Evolutionary conservation across 1,284 basidiomycete species (phyloP), one percentile per base, ranked within the genome.

Genomic region (Cryptococcus jaspeensis): DNA sequence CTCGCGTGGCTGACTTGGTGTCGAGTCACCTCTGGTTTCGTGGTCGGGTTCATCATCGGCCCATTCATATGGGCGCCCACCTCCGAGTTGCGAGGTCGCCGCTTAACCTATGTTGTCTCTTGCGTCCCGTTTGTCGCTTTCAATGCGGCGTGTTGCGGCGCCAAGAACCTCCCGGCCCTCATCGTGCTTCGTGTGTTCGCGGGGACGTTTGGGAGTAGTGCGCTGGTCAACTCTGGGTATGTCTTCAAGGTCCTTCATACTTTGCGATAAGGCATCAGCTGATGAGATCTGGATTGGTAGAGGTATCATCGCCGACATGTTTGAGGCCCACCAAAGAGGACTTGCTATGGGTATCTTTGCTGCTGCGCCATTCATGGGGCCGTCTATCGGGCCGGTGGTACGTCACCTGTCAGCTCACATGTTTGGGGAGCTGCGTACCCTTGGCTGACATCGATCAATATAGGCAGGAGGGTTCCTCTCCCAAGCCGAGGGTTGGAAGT

Each of bases 311-410:
- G 55, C 48, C 22, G 71, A 72, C 52, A 53, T 65, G 53, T 64
- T 60, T 53, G 28, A 23, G 18, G 63, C 62, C 2, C 61, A 60
- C 20, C 52, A 58, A 18, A 32, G 67, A 9, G 61, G 70, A 3
- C 62, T 62, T 42, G 63, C 63, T 16, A 61, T 73, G 40, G 70
- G 58, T 22, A 38, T 62, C 18, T 51, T 87, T 67, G 81, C 84
- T 0, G 81, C 82, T 2, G 85, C 85, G 20, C 85, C 87, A 2
- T 88, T 87, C 70, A 79, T 73, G 62, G 66, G 61, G 54, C n/a
- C 55, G 59, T 20, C 66, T 53, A 32, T 69, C 62, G 46, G 65
- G 62, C 25, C 59, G 53, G 16, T 67, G 63, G n/a, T 69, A 66
- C 42, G 53, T 42, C 37, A 32, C 9, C 5, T 32, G 4, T 4